phyloP scores from a whole-genome alignment of 2,329 filamentous ascomycete genomes.

The Akanthomyces muscarius region DNA sequence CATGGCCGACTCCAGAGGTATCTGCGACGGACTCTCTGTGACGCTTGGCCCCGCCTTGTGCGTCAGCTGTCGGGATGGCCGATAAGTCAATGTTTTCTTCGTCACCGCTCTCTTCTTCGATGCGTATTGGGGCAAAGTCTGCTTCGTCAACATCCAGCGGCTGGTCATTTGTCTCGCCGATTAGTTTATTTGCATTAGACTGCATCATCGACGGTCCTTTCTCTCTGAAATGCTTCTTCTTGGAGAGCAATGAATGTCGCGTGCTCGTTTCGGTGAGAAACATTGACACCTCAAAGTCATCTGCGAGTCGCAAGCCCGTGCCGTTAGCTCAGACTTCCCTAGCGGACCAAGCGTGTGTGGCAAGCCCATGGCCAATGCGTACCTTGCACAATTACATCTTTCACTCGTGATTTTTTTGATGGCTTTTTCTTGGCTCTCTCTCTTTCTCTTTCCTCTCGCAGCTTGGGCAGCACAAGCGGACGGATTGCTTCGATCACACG shows the following conservation, averaged over 20 bases:
- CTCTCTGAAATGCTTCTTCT: conserved; percentile 73
- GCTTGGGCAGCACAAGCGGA: conserved; percentile 82
- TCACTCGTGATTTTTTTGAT: conserved; percentile 75
- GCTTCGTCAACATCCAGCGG: conserved; percentile 50
- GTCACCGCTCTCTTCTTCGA: conserved; percentile 48
- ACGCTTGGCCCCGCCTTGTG: conserved; percentile 28
- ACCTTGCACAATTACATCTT: conserved; percentile 84
- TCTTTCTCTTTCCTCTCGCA: conserved; percentile 76
- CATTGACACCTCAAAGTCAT: conserved; percentile 93
- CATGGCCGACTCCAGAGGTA: conserved; percentile 16
- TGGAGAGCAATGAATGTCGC: conserved; percentile 80
- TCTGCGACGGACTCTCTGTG: conserved; percentile 25
- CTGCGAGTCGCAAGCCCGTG: conserved; percentile 41
- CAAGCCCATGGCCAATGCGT: conserved; percentile 15
- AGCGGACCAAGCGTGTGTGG: not conserved
- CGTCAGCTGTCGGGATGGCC: conserved; percentile 32
- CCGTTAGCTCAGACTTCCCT: not conserved
- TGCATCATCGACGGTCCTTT: conserved; percentile 49
- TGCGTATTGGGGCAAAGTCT: conserved; percentile 31
- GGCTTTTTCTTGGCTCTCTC: conserved; percentile 53
- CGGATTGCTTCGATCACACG: conserved; percentile 81
- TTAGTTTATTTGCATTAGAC: conserved; percentile 61
- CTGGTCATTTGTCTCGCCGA: conserved; percentile 50
- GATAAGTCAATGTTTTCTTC: conserved; percentile 29
- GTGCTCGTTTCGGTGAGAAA: conserved; percentile 85